Percentiles rank a stretch among this genome's conserved stretches.
Evolutionary conservation across 805 yeast genomes (phyloP).

Genomic region (Sugiyamaella marilandica): DNA sequence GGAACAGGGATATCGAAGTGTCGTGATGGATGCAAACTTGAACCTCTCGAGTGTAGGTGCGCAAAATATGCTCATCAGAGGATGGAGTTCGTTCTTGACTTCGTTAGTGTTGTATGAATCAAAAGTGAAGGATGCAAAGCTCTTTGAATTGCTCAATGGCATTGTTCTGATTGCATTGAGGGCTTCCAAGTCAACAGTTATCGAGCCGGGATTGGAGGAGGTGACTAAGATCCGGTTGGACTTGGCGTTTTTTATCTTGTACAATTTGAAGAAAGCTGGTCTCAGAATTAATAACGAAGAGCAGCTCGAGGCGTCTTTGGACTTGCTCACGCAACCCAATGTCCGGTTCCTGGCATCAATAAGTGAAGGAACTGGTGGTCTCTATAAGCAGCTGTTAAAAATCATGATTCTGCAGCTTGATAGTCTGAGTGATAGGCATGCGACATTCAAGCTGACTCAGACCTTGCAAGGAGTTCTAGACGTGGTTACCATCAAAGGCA

Average conservation of each 20-base stretch:
- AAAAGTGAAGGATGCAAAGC: conserved; percentile 21
- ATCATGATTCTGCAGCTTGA: conserved; percentile 21
- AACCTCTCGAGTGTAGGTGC: conserved; percentile 60
- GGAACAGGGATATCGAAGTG: conserved; percentile 43
- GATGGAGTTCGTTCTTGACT: conserved; percentile 74
- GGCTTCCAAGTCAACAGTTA: conserved; percentile 48
- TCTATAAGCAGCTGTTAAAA: conserved; percentile 29
- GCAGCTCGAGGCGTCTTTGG: conserved; percentile 31
- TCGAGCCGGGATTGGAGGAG: conserved; percentile 41
- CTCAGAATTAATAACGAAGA: conserved; percentile 31
- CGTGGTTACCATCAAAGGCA: conserved; percentile 59
- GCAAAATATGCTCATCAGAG: conserved; percentile 63
- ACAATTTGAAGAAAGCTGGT: conserved; percentile 10
- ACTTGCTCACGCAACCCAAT: conserved; percentile 29
- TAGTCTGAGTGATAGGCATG: conserved; percentile 12
- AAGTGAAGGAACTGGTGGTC: conserved; percentile 30
- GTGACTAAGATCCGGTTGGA: conserved; percentile 53
- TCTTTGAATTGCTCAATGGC: conserved; percentile 18
- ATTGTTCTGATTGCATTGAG: conserved; percentile 48
- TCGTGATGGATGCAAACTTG: conserved; percentile 53
- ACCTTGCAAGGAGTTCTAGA: conserved; percentile 46
- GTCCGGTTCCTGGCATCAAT: conserved; percentile 37
- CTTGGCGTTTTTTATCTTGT: conserved; percentile 49
- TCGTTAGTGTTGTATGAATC: conserved; percentile 44
- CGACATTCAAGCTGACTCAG: conserved; percentile 20